phyloP scores from a whole-genome alignment of 805 yeast genomes.

The Blastobotrys americana region DNA sequence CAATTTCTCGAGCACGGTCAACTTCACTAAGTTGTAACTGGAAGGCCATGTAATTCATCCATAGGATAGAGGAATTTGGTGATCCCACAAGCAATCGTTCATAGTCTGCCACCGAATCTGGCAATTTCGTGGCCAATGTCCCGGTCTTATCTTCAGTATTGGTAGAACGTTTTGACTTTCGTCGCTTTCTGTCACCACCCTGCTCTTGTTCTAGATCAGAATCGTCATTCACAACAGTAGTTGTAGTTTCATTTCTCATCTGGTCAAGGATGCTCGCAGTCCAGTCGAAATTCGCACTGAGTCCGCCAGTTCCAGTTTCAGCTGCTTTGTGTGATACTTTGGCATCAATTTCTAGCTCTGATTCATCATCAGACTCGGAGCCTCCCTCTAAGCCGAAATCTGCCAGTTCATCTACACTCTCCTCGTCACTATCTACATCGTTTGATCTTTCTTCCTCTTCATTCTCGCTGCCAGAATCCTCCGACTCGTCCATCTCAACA shows the following conservation, averaged over 20 bases:
- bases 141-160: slow-evolving; percentile 74
- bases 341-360: slow-evolving; percentile 30
- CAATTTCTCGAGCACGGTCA: slow-evolving; percentile 91
- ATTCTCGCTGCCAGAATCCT: slow-evolving; percentile 24
- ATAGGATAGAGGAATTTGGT: slow-evolving; percentile 85
- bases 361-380: slow-evolving; percentile 32
- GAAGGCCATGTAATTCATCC: slow-evolving; percentile 99
- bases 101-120: slow-evolving; percentile 86
- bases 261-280: slow-evolving; percentile 83
- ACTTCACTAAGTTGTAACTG: slow-evolving; percentile 89
- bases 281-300: slow-evolving; percentile 92
- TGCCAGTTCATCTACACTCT: slow-evolving; percentile 24
- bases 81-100: slow-evolving; percentile 87
- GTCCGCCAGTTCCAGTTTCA: slow-evolving; percentile 40
- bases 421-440: slow-evolving; percentile 23
- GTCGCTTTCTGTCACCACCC: slow-evolving; percentile 22
- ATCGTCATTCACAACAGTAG: slow-evolving; percentile 43
- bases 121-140: slow-evolving; percentile 74
- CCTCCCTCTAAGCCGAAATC: slow-evolving; percentile 20
- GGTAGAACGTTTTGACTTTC: slow-evolving; percentile 37
- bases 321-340: slow-evolving; percentile 18
- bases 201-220: slow-evolving; percentile 54
- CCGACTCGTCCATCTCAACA: slow-evolving; percentile 24
- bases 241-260: slow-evolving; percentile 31
- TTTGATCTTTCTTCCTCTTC: slow-evolving; percentile 19